Conservation (phyloP, 208 protist genomes). For the Trypanosoma avium region DNA sequence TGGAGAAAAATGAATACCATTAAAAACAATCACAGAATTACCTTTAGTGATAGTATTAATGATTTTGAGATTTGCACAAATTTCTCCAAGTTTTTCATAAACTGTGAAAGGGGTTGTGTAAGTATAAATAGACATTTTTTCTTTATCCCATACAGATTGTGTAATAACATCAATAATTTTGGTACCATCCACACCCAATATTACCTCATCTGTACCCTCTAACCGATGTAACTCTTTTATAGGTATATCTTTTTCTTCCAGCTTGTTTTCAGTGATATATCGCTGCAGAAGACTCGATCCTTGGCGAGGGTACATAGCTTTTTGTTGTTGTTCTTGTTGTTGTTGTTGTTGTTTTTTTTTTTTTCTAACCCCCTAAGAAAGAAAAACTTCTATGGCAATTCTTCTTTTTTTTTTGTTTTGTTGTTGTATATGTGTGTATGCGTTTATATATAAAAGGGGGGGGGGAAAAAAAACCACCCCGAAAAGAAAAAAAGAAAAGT, state of each 20-base stretch:
- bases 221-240: conserved; percentile 47
- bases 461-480: too few species aligned
- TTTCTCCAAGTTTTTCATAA: conserved; percentile 56
- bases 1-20: conserved; percentile 26
- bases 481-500: too few species aligned
- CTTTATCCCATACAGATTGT: conserved; percentile 48
- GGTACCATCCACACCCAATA: conserved; percentile 76
- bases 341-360: background rate
- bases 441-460: too few species aligned
- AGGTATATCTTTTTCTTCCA: conserved; percentile 65
- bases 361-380: conserved; percentile 8
- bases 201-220: conserved; percentile 49
- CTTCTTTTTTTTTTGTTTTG: too few species aligned
- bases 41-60: conserved; percentile 23
- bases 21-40: conserved; percentile 26
- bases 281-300: conserved; percentile 40
- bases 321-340: too few species aligned
- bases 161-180: conserved; percentile 77
- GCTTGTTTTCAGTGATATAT: conserved; percentile 58
- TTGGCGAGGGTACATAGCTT: conserved; percentile 27
- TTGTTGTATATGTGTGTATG: too few species aligned
- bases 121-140: conserved; percentile 68
- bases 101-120: conserved; percentile 60
- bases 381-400: too few species aligned
- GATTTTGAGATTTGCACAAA: conserved; percentile 16